Evolutionary conservation across 768 basidiomycete genomes (phyloP), one percentile per base, ranked within the genome.

Genomic region (Rhizopogon salebrosus): DNA sequence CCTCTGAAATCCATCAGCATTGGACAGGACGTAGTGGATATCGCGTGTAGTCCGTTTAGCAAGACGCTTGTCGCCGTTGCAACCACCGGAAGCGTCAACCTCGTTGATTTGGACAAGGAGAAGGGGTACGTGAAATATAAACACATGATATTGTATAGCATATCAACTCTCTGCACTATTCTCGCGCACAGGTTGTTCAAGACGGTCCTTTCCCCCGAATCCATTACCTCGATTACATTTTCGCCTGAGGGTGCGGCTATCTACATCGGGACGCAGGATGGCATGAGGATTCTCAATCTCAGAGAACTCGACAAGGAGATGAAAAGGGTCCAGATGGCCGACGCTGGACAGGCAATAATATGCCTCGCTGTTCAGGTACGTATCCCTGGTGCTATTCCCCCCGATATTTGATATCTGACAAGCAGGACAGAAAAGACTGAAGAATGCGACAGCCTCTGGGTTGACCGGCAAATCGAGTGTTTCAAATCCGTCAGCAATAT

Each of bases 41-140:
- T 89, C 8, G 73, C 80, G 6, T 82, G 79, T 55, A 88, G 87
- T 56, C 86, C 88, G 6, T 89, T 88, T 65, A 89, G 87, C 68
- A 89, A 84, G 70, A 84, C 83, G 2, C 69, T 90, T 31, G 72
- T 85, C 23, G 83, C 83, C 2, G 76, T 77, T 39, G 80, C 77
- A 1, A 70, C 76, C 11, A 71, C 67, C 4, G 87, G 86, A 1
- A 68, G 71, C 39, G 72, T 90, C 10, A 73, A 67, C 3, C 72
- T 89, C 7, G 67, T 89, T 45, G 89, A 91, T 62, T 62, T 91
- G 22, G 86, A 90, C 45, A 89, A 88, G 64, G 86, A 89, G 53
- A 83, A 83, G 59, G 78, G 79, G 87, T 88, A 59, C 41, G 78
- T 64, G 22, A n/a, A 9, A 16, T 20, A 31, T 13, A 4, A 7